Evolutionary conservation across 148 eudicot genomes (phyloP), one percentile per base, ranked within the genome.

Genomic region (Tetragonia tetragonoides): DNA sequence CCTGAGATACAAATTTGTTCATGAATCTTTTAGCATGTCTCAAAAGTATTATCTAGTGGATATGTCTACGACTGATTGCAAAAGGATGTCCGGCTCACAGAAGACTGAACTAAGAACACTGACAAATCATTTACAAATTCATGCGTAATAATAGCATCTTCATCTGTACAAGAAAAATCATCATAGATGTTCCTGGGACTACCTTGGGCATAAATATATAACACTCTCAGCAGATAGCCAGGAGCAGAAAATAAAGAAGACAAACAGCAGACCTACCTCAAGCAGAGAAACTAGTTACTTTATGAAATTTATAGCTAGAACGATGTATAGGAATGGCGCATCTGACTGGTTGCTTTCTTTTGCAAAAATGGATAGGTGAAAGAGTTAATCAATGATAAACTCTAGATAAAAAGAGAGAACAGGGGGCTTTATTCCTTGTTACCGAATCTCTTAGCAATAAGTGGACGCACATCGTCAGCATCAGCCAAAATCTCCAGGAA

Each of bases 391-490:
- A 84, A 75, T 69, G 69, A 77, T 82, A 78, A 87, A 81, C 83
- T 76, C 81, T 82, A 85, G 81, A 84, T 82, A 84, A 77, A 84
- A 81, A 72, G 86, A 85, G 80, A 87, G 82, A 81, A 87, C 92
- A 87, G 83, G 88, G 88, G 88, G 76, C 70, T 86, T 92, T 89
- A 95, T 87, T 91, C 97, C 95, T 90, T 91, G 97, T 91, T 95
- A 89, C 93, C 97, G 79, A 88, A 95, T 93, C 85, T 90, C 89
- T 87, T 85, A 68, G 97, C 95, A 80, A 95, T 90, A 81, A 93
- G 84, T 68, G 99, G 99, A 23, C 99, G 97, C 59, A 95, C 98
- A 81, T 95, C 99, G 83, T 91, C 93, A 67, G 88, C 97, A 84
- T 87, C 87, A 82, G 83, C 93, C 83, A 93, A 83, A 69, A 86